Evolutionary conservation across 768 basidiomycete genomes (phyloP), one percentile per base, ranked within the genome.

Genomic region (Lactarius akahatsu): DNA sequence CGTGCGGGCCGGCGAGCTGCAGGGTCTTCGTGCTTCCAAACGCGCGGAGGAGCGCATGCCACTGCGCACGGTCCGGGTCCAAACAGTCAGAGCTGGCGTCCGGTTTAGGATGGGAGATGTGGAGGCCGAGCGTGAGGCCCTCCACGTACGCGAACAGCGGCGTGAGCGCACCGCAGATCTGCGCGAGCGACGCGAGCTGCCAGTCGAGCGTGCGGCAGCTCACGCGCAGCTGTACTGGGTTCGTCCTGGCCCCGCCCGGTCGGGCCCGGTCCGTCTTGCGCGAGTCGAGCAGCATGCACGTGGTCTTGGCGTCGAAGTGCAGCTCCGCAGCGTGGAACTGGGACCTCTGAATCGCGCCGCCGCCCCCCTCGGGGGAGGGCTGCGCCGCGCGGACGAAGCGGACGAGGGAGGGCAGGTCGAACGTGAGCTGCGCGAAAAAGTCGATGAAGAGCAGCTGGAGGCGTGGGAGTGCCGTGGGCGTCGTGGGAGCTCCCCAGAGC

Each of bases 371-470:
- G 36, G 13, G 2, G 9, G 36, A 13, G 36, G 36, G 36, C 36
- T 38, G 36, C 10, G 36, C 36, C 11, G 36, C 13, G 13, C 11
- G 11, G 36, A 38, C 2, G 36, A 38, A 38, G 36, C 36, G 10
- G 8, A 38, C 36, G 4, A 56, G 23, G n/a, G 20, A 43, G 2
- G 61, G 54, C 16, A 62, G 26, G 9, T 26, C 2, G 54, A 62
- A 62, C 28, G 61, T 40, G 28, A 56, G 54, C 18, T 56, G 61
- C 40, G 54, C 30, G 40, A 62, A 62, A 20, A 62, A 62, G 18
- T n/a, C n/a, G 54, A 62, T 5, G 52, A 30, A 55, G 26, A 62
- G 28, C 4, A 18, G 30, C 18, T 18, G 23, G 13, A 62, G 61
- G 9, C 13, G 20, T 7, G 60, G 60, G n/a, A 61, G 47, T 1